Base-by-base conservation (phyloP, 805 yeast genomes). In the Kazachstania kunashirensis region DNA sequence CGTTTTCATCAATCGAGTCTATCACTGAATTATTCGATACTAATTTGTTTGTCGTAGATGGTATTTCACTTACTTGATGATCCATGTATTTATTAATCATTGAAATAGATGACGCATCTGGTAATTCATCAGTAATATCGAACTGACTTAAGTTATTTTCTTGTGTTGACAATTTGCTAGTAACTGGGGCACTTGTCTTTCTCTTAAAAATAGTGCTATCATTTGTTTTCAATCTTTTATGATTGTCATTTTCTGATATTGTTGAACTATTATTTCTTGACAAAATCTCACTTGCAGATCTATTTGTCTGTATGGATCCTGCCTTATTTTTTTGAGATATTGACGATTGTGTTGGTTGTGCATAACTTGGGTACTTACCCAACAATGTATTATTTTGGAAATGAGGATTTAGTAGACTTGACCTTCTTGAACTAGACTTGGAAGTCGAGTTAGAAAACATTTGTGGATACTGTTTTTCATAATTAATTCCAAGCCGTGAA, bases 341-440 rank as follows among this genome's bases (percentile, higher is more conserved):
- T 12, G 42, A 34, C 4, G 53, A 36, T 37, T 42, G 51, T 14
- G 53, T 46, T 25, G 65, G 51, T 46, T 57, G 47, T 0, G 63
- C 65, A 45, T 49, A 50, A 34, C 53, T 57, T 16, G 59, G 55
- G 19, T 31, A 50, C 34, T 49, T 48, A 33, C 43, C 45, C 4
- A 6, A 19, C 4, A 14, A 16, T 2, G 31, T 18, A 6, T n/a
- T 28, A 12, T 27, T 25, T 32, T 42, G 42, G 23, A 36, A 34
- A 38, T 38, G 37, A 27, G 30, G 24, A n/a, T 36, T 33, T 12
- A 34, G 23, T 7, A 63, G 46, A 31, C 55, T 46, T 4, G 67
- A 57, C 37, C 67, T 61, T 40, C 68, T 50, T 1, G 82, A 71
- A 3, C 70, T 69, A 33, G 72, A 59, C 5, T 52, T 63, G 16